Conservation (phyloP, 1,284 basidiomycete species). For the Malassezia caprae region DNA sequence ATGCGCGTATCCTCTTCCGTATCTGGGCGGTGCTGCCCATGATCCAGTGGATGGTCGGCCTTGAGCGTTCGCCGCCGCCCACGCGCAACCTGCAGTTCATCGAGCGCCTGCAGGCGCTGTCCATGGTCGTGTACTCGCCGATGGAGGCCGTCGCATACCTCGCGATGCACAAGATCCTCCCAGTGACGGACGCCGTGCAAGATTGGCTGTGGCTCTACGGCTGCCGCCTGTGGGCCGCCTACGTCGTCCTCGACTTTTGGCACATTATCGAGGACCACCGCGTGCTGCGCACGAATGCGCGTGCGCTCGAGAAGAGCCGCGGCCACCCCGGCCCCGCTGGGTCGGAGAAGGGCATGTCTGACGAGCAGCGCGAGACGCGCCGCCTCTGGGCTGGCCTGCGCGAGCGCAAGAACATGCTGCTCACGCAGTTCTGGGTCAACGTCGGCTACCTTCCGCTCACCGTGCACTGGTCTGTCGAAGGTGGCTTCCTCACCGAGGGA, state of each 20-base stretch:
- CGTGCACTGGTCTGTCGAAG: slow-evolving; percentile 62
- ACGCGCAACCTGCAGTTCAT: slow-evolving; percentile 40
- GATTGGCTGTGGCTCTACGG: slow-evolving; percentile 34
- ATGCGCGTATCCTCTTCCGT: slow-evolving; percentile 39
- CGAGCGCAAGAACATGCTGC: slow-evolving; percentile 59
- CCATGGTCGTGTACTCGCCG: slow-evolving; percentile 45
- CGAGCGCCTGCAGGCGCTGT: slow-evolving; percentile 46
- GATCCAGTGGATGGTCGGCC: slow-evolving; percentile 43
- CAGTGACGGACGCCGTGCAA: slow-evolving; percentile 27
- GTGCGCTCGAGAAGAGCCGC: slow-evolving; percentile 38
- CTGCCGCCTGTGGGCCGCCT: slow-evolving; percentile 42
- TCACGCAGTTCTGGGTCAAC: slow-evolving; percentile 65
- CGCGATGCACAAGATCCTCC: slow-evolving; percentile 36
- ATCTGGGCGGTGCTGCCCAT: slow-evolving; percentile 48
- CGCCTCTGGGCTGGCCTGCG: slow-evolving; percentile 43
- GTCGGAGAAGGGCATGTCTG: slow-evolving; percentile 16
- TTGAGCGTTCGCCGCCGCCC: slow-evolving; percentile 38
- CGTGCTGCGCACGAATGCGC: slow-evolving; percentile 37
- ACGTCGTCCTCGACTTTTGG: slow-evolving; percentile 42
- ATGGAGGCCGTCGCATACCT: slow-evolving; percentile 46
- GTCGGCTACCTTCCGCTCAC: slow-evolving; percentile 67
- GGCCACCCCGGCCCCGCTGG: slow-evolving; percentile 35
- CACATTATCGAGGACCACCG: slow-evolving; percentile 46
- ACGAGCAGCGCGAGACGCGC: slow-evolving; percentile 37
- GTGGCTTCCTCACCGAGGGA: slow-evolving; percentile 34